These are phyloP conservation scores for Syzygium aqueum DNA, from an alignment of 345 rosid genomes.

Conservation along the genomic window DNA sequence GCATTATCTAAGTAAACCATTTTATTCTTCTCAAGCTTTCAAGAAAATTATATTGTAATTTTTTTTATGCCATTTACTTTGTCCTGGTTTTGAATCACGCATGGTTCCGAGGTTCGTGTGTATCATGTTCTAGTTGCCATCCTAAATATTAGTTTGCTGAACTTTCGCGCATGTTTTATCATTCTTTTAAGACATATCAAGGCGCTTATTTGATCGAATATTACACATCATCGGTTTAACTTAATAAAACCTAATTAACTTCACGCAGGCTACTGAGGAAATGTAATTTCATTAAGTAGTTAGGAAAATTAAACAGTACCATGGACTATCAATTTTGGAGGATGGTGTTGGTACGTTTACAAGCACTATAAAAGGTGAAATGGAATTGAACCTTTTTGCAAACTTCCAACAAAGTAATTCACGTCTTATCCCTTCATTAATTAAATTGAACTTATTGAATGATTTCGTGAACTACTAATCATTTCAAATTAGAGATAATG, in stretches of 20 bases:
- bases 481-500: background rate
- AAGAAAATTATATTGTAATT: too few species aligned
- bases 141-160: too few species aligned
- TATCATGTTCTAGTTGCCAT: too few species aligned
- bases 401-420: too few species aligned
- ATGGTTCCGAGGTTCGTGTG: too few species aligned
- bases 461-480: accelerated
- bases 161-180: too few species aligned
- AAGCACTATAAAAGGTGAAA: background rate
- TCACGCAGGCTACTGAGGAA: background rate
- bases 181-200: background rate
- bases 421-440: background rate
- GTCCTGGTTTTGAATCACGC: too few species aligned
- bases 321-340: background rate
- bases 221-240: background rate
- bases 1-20: too few species aligned
- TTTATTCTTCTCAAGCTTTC: too few species aligned
- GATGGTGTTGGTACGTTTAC: background rate
- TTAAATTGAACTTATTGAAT: background rate
- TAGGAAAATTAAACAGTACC: background rate
- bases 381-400: background rate
- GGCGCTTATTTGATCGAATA: background rate
- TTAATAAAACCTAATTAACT: too few species aligned
- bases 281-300: background rate
- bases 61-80: too few species aligned